Base-by-base conservation (phyloP, 73 alveolate genomes). In the Tetrahymena thermophila region DNA sequence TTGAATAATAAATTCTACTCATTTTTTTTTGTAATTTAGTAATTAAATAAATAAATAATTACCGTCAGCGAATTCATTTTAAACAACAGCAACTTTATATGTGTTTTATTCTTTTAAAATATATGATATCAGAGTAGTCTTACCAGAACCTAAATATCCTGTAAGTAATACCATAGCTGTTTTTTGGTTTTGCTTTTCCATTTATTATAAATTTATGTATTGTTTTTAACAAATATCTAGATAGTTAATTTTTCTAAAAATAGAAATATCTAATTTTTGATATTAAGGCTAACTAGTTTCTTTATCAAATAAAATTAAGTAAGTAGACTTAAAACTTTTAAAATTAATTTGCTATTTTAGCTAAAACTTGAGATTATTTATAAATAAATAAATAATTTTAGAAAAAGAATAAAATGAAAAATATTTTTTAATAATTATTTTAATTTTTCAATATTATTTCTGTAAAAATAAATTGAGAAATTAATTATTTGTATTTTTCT, bases 91-190 rank as follows among this genome's bases (percentile, higher is more conserved):
- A 34, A 97, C 95, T 31, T 96, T 94, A 43, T 96, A 93, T 93
- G 43, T 44, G 95, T 85, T 35, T 42, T 44, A 96, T 50, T 25
- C 43, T 93, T 96, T 97, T 44, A 96, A 71, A 15, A 97, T 84
- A 37, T 44, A 35, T 42, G 96, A 94, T 0, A 97, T 93, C 94
- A 97, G 85, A 16, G 98, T 97, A 34, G 98, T 96, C 93, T 97
- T 97, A 84, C 98, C 98, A 21, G 96, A 43, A 7, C 98, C 98
- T 17, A 97, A 94, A 84, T 96, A 97, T 42, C 98, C 98, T n/a
- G 97, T 40, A 7, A 97, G 38, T 85, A 85, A 31, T 4, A 71
- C 89, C 89, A 71, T 71, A 71, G 89, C 89, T 10, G 89, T 71
- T 71, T 71, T 71, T 71, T 71, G 7, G 9, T 71, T 25, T 71